A percentile compares a stretch with the other conserved stretches of the same genome.
Evolutionary conservation across 2,329 filamentous ascomycete species (phyloP).

Genomic region (Karstenula rhodostoma): DNA sequence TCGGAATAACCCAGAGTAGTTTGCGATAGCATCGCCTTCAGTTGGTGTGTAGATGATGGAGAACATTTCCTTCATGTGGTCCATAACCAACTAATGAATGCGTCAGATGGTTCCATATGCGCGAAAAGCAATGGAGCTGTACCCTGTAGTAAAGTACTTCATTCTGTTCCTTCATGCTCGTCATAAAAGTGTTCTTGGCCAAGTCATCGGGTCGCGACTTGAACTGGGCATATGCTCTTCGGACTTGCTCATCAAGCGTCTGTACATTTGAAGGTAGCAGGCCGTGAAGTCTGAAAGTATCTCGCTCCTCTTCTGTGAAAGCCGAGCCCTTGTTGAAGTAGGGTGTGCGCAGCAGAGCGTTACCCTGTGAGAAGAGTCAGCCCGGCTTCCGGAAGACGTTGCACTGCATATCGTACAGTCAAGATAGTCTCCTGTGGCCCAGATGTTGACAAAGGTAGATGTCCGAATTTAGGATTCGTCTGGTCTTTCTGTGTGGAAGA

Average conservation of each 20-base stretch:
- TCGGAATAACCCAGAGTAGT: conserved; percentile 81
- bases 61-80: conserved; percentile 87
- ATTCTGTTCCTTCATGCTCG: conserved; percentile 85
- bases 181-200: conserved; percentile 88
- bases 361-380: conserved; percentile 36
- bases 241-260: conserved; percentile 77
- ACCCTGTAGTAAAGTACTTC: conserved; percentile 81
- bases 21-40: conserved; percentile 86
- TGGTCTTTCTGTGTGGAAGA: conserved; percentile 22
- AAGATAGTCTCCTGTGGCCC: conserved; percentile 51
- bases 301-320: conserved; percentile 74
- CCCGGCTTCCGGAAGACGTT: neutral
- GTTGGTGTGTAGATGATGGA: conserved; percentile 91
- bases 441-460: conserved; percentile 53
- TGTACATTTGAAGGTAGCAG: conserved; percentile 77
- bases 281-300: conserved; percentile 73
- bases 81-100: conserved; percentile 68
- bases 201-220: conserved; percentile 67
- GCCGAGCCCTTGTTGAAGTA: conserved; percentile 87
- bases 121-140: conserved; percentile 21
- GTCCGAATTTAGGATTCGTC: conserved; percentile 46
- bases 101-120: neutral
- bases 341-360: conserved; percentile 68
- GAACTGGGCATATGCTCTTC: conserved; percentile 84
- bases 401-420: conserved; percentile 38